A percentile compares a stretch with the other conserved stretches of the same genome.
These are phyloP conservation scores for Anisogramma anomala DNA, from an alignment of 2,329 filamentous ascomycete species.

Conservation along the genomic window DNA sequence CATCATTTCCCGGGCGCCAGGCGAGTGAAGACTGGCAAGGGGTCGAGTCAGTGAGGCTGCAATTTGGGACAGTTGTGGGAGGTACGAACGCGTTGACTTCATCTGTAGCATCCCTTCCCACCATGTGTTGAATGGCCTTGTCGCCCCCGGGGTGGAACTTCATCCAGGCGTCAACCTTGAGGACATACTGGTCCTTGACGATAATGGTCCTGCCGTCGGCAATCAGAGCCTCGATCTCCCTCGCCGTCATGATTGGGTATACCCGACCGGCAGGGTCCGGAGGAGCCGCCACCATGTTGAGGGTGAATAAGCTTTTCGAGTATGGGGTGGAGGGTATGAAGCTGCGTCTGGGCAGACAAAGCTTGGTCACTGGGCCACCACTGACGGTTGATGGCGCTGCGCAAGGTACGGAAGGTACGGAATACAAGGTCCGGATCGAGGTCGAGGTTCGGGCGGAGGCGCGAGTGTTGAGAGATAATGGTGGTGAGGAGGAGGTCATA, in stretches of 20 bases:
- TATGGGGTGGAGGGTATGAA: too few species aligned
- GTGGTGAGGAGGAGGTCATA: too few species aligned
- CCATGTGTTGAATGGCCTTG: constrained; percentile 84
- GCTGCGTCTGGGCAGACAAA: too few species aligned
- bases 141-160: constrained; percentile 86
- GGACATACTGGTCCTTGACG: constrained; percentile 67
- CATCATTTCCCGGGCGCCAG: constrained; percentile 66
- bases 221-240: constrained; percentile 70
- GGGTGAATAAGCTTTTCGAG: too few species aligned
- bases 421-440: too few species aligned
- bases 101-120: constrained; percentile 86
- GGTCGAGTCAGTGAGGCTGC: constrained; percentile 4
- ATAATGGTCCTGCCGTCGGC: constrained; percentile 69
- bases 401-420: too few species aligned
- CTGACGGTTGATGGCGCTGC: too few species aligned
- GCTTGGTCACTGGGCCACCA: too few species aligned
- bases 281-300: background rate
- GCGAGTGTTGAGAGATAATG: too few species aligned
- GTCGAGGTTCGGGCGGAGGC: too few species aligned
- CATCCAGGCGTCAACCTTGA: constrained; percentile 83
- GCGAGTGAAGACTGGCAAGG: constrained; percentile 61
- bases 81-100: constrained; percentile 73
- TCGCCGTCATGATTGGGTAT: constrained; percentile 29
- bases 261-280: constrained; percentile 11
- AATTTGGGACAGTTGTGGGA: background rate